A percentile compares a stretch with the other conserved stretches of the same genome.
These are phyloP conservation scores for Amauroascus verrucosus DNA, from an alignment of 2,329 filamentous ascomycete species.

Conservation along the genomic window DNA sequence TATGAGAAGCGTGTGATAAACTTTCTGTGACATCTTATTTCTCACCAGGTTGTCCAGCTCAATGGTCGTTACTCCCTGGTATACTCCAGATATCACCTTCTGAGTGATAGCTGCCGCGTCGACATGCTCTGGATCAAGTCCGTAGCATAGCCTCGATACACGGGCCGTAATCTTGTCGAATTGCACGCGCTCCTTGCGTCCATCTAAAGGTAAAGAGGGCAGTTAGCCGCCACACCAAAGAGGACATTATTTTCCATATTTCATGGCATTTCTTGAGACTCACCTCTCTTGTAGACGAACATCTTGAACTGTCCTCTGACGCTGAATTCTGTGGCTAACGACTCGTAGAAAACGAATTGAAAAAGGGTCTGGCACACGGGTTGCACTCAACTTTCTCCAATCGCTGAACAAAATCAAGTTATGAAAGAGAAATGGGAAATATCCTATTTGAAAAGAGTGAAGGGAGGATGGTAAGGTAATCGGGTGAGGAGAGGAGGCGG, in stretches of 20 bases:
- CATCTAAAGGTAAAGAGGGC: constrained; percentile 51
- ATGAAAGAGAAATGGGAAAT: background rate
- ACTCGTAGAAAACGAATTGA: background rate
- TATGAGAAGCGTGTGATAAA: background rate
- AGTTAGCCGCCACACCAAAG: constrained; percentile 16
- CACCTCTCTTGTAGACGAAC: constrained; percentile 57
- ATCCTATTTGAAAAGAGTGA: background rate
- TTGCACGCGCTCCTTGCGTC: constrained; percentile 98
- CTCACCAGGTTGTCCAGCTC: constrained; percentile 94
- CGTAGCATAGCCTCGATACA: constrained; percentile 95
- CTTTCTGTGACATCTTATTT: background rate
- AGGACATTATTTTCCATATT: background rate
- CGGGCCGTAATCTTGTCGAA: constrained; percentile 99
- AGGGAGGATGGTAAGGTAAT: background rate
- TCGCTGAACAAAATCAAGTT: background rate
- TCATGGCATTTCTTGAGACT: constrained; percentile 17
- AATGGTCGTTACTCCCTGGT: constrained; percentile 92
- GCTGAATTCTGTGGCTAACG: background rate
- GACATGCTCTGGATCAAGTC: constrained; percentile 87
- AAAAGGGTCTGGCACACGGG: background rate
- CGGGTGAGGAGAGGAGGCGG: background rate
- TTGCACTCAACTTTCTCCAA: background rate
- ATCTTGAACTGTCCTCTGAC: constrained; percentile 32
- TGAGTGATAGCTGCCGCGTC: constrained; percentile 97
- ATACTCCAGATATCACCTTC: constrained; percentile 98